Percentiles rank a stretch among this genome's conserved stretches.
phyloP scores from a whole-genome alignment of 2,329 filamentous ascomycete species.

The Tothia fuscella region DNA sequence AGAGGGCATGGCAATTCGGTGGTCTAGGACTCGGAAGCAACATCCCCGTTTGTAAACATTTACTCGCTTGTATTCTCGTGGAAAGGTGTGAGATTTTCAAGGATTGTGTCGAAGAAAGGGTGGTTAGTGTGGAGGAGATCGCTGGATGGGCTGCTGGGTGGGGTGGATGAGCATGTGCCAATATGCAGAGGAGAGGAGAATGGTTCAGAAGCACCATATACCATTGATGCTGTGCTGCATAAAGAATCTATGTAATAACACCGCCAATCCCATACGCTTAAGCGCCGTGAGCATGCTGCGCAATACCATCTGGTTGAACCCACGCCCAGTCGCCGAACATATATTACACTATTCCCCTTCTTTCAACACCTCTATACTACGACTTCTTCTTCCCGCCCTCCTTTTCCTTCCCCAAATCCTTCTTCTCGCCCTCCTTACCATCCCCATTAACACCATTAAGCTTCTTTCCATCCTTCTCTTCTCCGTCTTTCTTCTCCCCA shows the following conservation, averaged over 20 bases:
- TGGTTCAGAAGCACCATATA: background rate
- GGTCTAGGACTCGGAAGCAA: slow-evolving; percentile 32
- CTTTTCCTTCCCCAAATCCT: slow-evolving; percentile 46
- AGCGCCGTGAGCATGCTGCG: too few relatives aligned
- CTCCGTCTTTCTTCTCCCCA: slow-evolving; percentile 33
- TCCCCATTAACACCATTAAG: slow-evolving; percentile 29
- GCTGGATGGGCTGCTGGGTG: slow-evolving; percentile 53
- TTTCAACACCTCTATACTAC: slow-evolving; percentile 6
- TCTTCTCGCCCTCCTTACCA: slow-evolving; percentile 43
- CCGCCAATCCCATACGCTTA: too few relatives aligned
- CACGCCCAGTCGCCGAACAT: too few relatives aligned
- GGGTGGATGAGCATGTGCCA: slow-evolving; percentile 1
- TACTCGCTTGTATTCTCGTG: slow-evolving; percentile 69
- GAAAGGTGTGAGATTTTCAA: slow-evolving; percentile 54
- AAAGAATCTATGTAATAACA: background rate
- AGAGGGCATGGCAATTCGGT: slow-evolving; percentile 34
- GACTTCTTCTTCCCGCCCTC: slow-evolving; percentile 26
- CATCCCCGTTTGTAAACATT: slow-evolving; percentile 68
- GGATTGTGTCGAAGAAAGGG: slow-evolving; percentile 41
- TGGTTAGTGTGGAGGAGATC: slow-evolving; percentile 52
- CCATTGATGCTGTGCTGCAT: background rate
- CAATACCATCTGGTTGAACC: too few relatives aligned
- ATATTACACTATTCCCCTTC: too few relatives aligned
- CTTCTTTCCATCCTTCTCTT: slow-evolving; percentile 35
- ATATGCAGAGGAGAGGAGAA: background rate